These are phyloP conservation scores for Acephala macrosclerotiorum DNA, from an alignment of 2,329 filamentous ascomycete species.

Conservation along the genomic window DNA sequence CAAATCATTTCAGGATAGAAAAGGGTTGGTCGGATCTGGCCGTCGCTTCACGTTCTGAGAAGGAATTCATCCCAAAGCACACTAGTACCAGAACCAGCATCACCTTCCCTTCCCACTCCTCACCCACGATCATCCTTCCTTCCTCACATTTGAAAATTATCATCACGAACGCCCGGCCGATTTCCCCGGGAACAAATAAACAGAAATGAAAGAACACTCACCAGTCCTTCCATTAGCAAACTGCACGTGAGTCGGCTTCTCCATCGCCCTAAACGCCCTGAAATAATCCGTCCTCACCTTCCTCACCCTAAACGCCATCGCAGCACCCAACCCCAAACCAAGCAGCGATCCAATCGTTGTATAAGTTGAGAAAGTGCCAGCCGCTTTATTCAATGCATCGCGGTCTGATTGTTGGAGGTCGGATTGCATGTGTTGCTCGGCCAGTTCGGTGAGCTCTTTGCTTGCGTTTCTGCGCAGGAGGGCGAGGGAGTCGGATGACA, in stretches of 20 bases:
- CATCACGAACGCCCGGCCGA: background rate
- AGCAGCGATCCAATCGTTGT: slow-evolving; percentile 65
- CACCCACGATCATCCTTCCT: background rate
- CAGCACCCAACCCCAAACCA: slow-evolving; percentile 65
- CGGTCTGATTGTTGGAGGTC: slow-evolving; percentile 26
- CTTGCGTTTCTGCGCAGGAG: slow-evolving; percentile 24
- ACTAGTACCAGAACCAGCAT: background rate
- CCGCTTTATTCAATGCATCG: slow-evolving; percentile 49
- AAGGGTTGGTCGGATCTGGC: background rate
- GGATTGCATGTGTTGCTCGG: slow-evolving; percentile 27
- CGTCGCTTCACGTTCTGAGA: background rate
- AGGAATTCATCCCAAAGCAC: background rate
- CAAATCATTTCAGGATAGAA: background rate
- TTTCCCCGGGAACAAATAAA: background rate
- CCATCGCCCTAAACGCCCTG: slow-evolving; percentile 64
- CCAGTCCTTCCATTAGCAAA: slow-evolving; percentile 68
- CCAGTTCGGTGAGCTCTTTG: slow-evolving; percentile 23
- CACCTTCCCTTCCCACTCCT: too few species aligned
- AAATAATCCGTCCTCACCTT: slow-evolving; percentile 64
- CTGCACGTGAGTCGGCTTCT: slow-evolving; percentile 67
- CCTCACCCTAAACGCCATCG: slow-evolving; percentile 64
- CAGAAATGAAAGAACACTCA: slow-evolving; percentile 40
- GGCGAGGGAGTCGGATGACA: slow-evolving; percentile 28
- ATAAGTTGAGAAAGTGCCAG: slow-evolving; percentile 59
- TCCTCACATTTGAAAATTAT: background rate